Base-by-base conservation (phyloP, 306 rosid genomes). In the Lupinus albus region DNA sequence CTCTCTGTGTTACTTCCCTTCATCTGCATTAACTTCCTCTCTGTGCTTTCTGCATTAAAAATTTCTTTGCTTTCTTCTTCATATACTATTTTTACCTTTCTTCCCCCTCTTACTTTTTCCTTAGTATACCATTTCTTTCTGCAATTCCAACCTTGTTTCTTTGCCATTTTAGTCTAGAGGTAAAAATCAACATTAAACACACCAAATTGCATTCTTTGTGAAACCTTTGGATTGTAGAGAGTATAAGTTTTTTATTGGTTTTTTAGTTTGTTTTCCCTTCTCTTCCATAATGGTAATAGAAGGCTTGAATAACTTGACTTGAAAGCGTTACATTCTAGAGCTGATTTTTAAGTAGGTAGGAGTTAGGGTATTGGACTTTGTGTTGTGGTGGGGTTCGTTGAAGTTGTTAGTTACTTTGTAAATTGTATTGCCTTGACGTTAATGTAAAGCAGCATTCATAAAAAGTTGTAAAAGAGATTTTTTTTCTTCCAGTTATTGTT, bases 61-160 rank as follows among this genome's bases (percentile, higher is more conserved):
- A 2, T 25, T 25, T 21, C 12, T 45, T 44, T 32, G 21, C 47
- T 58, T 16, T 78, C 15, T 35, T 20, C 45, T 3, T 53, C 12
- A 20, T 14, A 0, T 55, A 28, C 53, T 20, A 0, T 15, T 36
- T 17, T 4, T 14, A 20, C 5, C 28, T 25, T 25, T 25, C 58
- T 1, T 50, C 52, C 7, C 7, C 44, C 51, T 56, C 42, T 11
- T 28, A 14, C 76, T 48, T 64, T 68, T 49, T 64, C 42, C 15
- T 62, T 13, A 4, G 18, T 13, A 42, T 61, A 6, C 75, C 56
- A 12, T 67, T 51, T 8, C 45, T 45, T 68, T 50, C 59, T 50
- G 61, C 76, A 48, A 61, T 32, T 57, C 56, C 32, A 52, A 61
- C 72, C 75, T 72, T 60, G 51, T 65, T 28, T 54, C 77, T 62